phyloP scores from a whole-genome alignment of 306 rosid genomes.

The Sesbania bispinosa region DNA sequence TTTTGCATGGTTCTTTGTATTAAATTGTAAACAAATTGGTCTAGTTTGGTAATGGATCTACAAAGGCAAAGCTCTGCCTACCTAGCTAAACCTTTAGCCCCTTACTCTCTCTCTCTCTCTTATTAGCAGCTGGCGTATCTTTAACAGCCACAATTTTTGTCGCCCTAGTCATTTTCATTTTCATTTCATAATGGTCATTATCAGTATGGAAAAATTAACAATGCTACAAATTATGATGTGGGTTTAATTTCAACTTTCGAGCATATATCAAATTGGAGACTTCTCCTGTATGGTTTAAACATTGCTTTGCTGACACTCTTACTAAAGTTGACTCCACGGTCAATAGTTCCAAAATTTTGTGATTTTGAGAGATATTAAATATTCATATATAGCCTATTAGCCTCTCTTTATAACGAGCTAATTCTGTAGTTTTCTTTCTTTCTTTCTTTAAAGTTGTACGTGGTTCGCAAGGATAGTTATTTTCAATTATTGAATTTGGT shows the following conservation, averaged over 20 bases:
- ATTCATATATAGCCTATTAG: no score
- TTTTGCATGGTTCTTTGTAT: slow-evolving; percentile 52
- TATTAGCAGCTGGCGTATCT: slow-evolving; percentile 14
- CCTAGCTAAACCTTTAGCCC: slow-evolving; percentile 17
- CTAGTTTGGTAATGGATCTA: slow-evolving; percentile 24
- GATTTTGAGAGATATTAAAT: background rate
- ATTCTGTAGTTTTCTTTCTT: no score
- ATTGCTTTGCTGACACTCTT: background rate
- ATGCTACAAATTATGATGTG: slow-evolving; percentile 6
- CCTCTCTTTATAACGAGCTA: background rate
- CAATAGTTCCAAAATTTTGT: slow-evolving; percentile 6
- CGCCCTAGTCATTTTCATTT: slow-evolving; percentile 40
- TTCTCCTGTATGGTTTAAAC: background rate
- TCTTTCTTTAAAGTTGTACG: no score
- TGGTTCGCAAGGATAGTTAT: no score
- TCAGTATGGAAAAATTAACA: slow-evolving; percentile 14
- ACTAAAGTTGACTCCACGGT: background rate
- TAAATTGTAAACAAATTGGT: slow-evolving; percentile 25
- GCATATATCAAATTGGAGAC: background rate
- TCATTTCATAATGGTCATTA: slow-evolving; percentile 26
- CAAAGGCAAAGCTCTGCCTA: slow-evolving; percentile 21
- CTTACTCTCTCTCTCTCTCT: background rate
- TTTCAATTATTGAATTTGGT: no score
- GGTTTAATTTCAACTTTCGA: background rate
- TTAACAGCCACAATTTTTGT: slow-evolving; percentile 27